A percentile compares a stretch with the other conserved stretches of the same genome.
phyloP scores from a whole-genome alignment of 306 rosid species.

The Ziziphus jujuba region DNA sequence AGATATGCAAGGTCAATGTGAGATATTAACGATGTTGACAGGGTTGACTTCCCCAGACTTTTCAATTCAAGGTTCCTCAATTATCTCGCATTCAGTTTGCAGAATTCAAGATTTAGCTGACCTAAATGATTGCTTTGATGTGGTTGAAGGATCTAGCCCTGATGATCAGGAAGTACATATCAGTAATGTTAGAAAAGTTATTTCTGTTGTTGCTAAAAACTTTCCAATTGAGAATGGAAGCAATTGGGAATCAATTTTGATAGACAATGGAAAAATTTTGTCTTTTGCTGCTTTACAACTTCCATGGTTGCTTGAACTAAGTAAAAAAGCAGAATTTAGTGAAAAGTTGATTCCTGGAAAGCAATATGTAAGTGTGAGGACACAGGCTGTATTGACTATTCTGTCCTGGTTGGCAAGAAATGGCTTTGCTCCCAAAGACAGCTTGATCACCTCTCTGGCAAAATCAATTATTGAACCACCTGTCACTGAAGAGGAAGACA shows the following conservation, averaged over 20 bases:
- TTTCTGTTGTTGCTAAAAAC: conserved; percentile 71
- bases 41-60: conserved; percentile 53
- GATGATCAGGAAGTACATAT: conserved; percentile 63
- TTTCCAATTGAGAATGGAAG: conserved; percentile 58
- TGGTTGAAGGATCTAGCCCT: conserved; percentile 33
- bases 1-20: conserved; percentile 94
- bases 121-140: conserved; percentile 41
- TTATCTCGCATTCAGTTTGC: conserved; percentile 39
- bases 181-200: conserved; percentile 40
- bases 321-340: conserved; percentile 48
- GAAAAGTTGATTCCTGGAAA: conserved; percentile 49
- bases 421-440: conserved; percentile 84
- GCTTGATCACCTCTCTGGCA: conserved; percentile 72
- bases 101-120: conserved; percentile 45
- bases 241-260: conserved; percentile 64
- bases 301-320: conserved; percentile 89
- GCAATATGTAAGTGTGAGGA: conserved; percentile 49
- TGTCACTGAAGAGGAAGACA: conserved; percentile 72
- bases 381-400: conserved; percentile 75
- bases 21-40: conserved; percentile 54
- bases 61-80: conserved; percentile 56
- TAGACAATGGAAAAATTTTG: conserved; percentile 76
- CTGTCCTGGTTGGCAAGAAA: conserved; percentile 91
- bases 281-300: conserved; percentile 82
- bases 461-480: conserved; percentile 75